A percentile compares a stretch with the other conserved stretches of the same genome.
Conservation (phyloP, 495 filamentous ascomycete species). For the Articulospora tetracladia region DNA sequence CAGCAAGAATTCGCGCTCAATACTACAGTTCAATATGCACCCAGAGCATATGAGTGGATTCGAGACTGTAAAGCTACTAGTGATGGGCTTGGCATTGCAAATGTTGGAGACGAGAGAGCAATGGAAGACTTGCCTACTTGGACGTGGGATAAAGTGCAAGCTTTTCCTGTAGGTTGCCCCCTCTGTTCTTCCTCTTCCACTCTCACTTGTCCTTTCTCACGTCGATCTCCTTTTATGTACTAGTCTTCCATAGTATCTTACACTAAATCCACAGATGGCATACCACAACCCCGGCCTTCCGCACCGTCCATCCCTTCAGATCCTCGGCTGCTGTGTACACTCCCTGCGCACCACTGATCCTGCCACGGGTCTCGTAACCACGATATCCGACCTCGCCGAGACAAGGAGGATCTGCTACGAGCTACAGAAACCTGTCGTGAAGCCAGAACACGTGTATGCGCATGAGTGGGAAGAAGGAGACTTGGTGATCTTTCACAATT, state of each 20-base stretch:
- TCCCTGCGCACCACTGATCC: background rate
- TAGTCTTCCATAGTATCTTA: background rate
- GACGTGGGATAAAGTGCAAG: conserved; percentile 5
- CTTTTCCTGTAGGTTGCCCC: background rate
- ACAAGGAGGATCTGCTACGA: background rate
- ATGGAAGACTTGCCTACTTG: background rate
- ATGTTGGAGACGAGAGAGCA: background rate
- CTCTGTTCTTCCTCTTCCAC: background rate
- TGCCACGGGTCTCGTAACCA: background rate
- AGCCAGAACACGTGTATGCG: background rate
- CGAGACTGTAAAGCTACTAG: conserved; percentile 2
- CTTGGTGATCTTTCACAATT: conserved; percentile 5
- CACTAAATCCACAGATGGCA: background rate
- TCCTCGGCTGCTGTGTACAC: background rate
- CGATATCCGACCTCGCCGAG: background rate
- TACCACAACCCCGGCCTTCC: background rate
- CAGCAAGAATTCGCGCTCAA: conserved; percentile 4
- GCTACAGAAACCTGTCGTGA: background rate
- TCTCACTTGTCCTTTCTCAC: background rate
- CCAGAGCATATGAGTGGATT: background rate
- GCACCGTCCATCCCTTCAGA: background rate
- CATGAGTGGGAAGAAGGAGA: conserved; percentile 8
- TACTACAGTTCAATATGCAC: conserved; percentile 5
- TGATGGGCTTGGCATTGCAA: background rate
- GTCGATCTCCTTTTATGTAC: too few species aligned